phyloP scores from a whole-genome alignment of 768 basidiomycete species.

The Mycena latifolia region DNA sequence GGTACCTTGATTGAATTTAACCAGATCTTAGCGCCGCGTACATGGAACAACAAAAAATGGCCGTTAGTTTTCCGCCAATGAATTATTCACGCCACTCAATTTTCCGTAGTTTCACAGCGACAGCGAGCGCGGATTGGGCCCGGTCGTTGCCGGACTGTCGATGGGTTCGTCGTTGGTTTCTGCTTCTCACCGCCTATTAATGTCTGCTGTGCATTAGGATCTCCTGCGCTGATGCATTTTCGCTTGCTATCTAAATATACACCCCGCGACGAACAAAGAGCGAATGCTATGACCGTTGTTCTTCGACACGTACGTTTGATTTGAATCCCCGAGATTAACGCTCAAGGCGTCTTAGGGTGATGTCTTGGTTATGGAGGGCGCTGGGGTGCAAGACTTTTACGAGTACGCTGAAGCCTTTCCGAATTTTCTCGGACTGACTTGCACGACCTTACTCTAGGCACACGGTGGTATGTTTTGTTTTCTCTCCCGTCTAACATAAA shows the following conservation, averaged over 20 bases:
- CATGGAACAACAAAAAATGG: slow-evolving; percentile 89
- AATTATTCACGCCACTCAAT: slow-evolving; percentile 14
- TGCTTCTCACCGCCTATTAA: not conserved
- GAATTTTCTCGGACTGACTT: not conserved
- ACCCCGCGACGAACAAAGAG: slow-evolving; percentile 44
- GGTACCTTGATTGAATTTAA: slow-evolving; percentile 9
- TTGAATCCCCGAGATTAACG: not conserved
- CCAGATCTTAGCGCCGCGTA: slow-evolving; percentile 71
- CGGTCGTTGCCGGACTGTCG: slow-evolving; percentile 80
- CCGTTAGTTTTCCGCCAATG: slow-evolving; percentile 55
- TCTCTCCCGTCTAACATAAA: not conserved
- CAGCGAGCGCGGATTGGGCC: slow-evolving; percentile 79
- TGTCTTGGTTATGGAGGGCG: slow-evolving; percentile 28
- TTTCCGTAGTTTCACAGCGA: slow-evolving; percentile 80
- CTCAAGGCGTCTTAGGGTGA: slow-evolving; percentile 15
- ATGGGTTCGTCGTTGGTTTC: slow-evolving; percentile 54
- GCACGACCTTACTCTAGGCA: slow-evolving; percentile 3
- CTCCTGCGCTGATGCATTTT: slow-evolving; percentile 86
- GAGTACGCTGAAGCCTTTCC: slow-evolving; percentile 5
- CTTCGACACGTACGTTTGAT: slow-evolving; percentile 74
- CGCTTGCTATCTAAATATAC: slow-evolving; percentile 59
- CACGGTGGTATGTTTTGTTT: slow-evolving; percentile 25
- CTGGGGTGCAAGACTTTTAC: slow-evolving; percentile 28
- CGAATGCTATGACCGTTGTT: slow-evolving; percentile 64
- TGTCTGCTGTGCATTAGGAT: slow-evolving; percentile 36